A percentile compares a stretch with the other conserved stretches of the same genome.
These are phyloP conservation scores for Colletotrichum viniferum DNA, from an alignment of 2,329 filamentous ascomycete genomes.

Conservation along the genomic window DNA sequence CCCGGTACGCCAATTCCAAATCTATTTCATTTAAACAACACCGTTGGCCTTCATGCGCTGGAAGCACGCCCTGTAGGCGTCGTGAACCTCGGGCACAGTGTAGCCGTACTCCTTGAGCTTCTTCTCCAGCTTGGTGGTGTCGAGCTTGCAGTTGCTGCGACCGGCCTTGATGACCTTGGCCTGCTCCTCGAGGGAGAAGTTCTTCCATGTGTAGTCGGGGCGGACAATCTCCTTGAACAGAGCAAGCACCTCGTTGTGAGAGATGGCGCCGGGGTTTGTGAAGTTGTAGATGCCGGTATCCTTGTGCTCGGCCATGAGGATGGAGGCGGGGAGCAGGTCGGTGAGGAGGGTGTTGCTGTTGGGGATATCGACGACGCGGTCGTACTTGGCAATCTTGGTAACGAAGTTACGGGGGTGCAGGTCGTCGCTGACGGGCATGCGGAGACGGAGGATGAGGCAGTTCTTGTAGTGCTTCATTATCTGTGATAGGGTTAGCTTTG, in stretches of 20 bases:
- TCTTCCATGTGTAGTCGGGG: constrained; percentile 65
- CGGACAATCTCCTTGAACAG: constrained; percentile 69
- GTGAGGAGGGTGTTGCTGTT: constrained; percentile 72
- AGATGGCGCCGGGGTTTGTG: constrained; percentile 72
- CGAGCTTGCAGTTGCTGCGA: constrained; percentile 69
- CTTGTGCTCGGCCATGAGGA: constrained; percentile 63
- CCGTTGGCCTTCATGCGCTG: constrained; percentile 65
- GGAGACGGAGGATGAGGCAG: constrained; percentile 66
- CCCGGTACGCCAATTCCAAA: not conserved
- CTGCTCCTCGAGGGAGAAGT: constrained; percentile 71
- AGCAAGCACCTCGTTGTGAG: constrained; percentile 70
- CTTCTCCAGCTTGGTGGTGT: constrained; percentile 63
- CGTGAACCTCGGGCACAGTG: constrained; percentile 64
- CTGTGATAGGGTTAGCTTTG: constrained; percentile 35
- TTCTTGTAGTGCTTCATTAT: constrained; percentile 67
- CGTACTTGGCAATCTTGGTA: constrained; percentile 71
- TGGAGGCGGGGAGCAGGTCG: constrained; percentile 65
- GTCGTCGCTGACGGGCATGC: constrained; percentile 73
- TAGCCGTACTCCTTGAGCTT: constrained; percentile 65
- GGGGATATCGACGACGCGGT: constrained; percentile 68
- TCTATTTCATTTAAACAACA: constrained; percentile 42
- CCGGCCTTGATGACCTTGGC: constrained; percentile 70
- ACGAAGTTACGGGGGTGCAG: constrained; percentile 71
- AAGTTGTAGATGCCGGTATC: constrained; percentile 73
- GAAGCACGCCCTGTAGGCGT: constrained; percentile 66